phyloP scores from a whole-genome alignment of 441 rosid species.

The Mallotus japonicus region DNA sequence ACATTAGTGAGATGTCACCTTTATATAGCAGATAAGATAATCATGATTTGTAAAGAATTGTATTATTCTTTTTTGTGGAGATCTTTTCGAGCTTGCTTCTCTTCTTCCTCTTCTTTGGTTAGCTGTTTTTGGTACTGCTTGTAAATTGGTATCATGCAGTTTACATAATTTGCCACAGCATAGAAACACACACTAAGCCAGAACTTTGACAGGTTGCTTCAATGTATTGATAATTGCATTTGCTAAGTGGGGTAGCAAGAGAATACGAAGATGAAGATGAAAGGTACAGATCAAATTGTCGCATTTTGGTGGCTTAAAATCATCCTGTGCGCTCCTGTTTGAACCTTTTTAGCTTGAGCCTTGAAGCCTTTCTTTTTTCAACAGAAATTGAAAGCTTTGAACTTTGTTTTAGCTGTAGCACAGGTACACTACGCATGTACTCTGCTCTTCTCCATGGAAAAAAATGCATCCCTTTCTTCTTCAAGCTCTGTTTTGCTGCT shows the following conservation, averaged over 20 bases:
- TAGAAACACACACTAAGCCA: neutral
- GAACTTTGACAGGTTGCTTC: neutral
- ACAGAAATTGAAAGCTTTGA: no score
- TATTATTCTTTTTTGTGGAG: neutral
- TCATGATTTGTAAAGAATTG: neutral
- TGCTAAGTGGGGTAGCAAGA: neutral
- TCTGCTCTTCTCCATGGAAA: conserved; percentile 92
- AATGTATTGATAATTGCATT: neutral
- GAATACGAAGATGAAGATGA: no score
- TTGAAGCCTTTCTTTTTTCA: no score
- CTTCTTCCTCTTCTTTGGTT: neutral
- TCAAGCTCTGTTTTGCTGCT: conserved; percentile 83
- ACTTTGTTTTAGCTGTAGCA: neutral
- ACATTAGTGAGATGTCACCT: neutral
- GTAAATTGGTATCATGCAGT: neutral
- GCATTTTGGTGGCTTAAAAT: neutral
- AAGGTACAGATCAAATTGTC: no score
- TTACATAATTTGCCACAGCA: neutral
- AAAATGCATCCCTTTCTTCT: conserved; percentile 88
- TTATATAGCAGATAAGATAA: neutral
- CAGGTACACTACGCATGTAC: conserved; percentile 46
- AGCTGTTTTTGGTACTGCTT: neutral
- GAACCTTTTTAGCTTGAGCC: neutral
- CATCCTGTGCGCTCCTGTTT: neutral
- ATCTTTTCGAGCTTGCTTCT: neutral